Conservation (phyloP, 345 rosid genomes). For the Eutrema yunnanense region DNA sequence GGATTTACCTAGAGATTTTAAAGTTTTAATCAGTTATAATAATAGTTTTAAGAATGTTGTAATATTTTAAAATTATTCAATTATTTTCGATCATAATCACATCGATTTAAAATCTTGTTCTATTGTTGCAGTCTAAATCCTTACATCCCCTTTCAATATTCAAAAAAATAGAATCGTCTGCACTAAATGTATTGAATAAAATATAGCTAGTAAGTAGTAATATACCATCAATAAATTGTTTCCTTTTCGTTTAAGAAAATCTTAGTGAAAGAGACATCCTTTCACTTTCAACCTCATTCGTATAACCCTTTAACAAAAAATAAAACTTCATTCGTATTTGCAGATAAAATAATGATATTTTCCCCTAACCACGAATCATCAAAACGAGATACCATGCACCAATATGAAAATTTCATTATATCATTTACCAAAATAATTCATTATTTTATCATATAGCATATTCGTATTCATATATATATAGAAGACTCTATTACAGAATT, state of each 20-base stretch:
- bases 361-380: constrained; percentile 10
- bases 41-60: not conserved
- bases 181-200: constrained; percentile 6
- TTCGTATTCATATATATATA: not conserved
- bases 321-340: not conserved
- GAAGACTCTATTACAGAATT: not conserved
- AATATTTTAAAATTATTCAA: not conserved
- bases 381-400: constrained; percentile 5
- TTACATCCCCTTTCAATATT: not conserved
- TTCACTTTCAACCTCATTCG: constrained; percentile 15
- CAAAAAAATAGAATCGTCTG: not conserved
- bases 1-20: not conserved
- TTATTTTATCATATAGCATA: constrained; percentile 3
- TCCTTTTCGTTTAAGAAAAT: constrained; percentile 11
- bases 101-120: not conserved
- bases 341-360: constrained; percentile 5
- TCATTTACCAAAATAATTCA: not conserved
- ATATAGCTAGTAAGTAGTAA: not conserved
- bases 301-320: not conserved
- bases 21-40: not conserved
- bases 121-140: not conserved
- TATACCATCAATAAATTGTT: not conserved
- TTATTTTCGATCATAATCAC: not conserved
- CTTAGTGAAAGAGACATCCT: constrained; percentile 23
- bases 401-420: not conserved